A percentile compares a stretch with the other conserved stretches of the same genome.
Conservation (phyloP, 1,139 yeast species). For the Trichomonascaceae sp. region DNA sequence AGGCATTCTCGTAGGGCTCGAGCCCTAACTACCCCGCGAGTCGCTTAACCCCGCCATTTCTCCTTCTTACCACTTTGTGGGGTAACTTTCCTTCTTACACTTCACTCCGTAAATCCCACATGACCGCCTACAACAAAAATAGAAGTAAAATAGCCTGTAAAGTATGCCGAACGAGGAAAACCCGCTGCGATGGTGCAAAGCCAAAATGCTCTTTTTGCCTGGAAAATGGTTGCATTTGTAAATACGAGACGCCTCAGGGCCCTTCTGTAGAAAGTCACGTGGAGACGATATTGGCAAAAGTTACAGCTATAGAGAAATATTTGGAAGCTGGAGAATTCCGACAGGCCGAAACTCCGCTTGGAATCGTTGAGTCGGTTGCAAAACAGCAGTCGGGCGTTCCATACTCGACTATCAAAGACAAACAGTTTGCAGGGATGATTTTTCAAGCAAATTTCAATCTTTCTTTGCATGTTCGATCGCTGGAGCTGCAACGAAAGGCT, state of each 20-base stretch:
- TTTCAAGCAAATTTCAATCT: constrained; percentile 5
- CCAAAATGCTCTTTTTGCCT: constrained; percentile 11
- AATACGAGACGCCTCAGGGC: constrained; percentile 8
- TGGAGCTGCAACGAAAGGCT: background rate
- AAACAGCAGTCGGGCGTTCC: constrained; percentile 1
- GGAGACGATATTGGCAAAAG: constrained; percentile 5
- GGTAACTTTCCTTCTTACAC: background rate
- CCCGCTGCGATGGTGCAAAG: constrained; percentile 10
- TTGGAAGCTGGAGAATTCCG: background rate
- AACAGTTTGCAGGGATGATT: constrained; percentile 4
- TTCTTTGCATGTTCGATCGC: constrained; percentile 2
- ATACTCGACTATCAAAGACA: constrained; percentile 9
- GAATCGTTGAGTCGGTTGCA: background rate
- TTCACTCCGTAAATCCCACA: background rate
- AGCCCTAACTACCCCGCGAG: background rate
- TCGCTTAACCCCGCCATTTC: too few species aligned
- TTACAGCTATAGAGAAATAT: constrained; percentile 7
- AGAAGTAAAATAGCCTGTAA: constrained; percentile 9
- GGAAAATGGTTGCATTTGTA: constrained; percentile 7
- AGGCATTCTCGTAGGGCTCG: too few species aligned
- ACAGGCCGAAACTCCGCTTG: background rate
- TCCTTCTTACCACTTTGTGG: background rate
- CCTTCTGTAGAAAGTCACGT: constrained; percentile 7
- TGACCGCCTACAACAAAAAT: constrained; percentile 4
- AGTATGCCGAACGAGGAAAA: constrained; percentile 8